phyloP scores from a whole-genome alignment of 805 yeast species.

The Candida caryicola region DNA sequence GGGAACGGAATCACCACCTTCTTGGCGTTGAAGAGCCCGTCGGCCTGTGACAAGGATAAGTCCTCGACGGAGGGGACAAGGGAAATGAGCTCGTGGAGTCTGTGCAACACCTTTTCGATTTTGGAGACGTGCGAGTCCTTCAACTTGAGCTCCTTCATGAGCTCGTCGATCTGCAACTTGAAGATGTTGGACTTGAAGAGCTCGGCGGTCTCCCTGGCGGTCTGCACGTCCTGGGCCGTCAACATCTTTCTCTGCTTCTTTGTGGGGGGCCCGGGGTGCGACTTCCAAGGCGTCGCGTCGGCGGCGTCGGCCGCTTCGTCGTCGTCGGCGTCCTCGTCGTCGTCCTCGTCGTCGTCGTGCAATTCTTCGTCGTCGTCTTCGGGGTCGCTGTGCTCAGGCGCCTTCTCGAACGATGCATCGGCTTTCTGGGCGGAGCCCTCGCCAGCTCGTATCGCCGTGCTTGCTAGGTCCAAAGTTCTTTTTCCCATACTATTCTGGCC shows the following conservation, averaged over 20 bases:
- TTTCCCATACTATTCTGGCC: constrained; percentile 8
- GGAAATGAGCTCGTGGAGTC: constrained; percentile 65
- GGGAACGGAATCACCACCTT: constrained; percentile 76
- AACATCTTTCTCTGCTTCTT: constrained; percentile 41
- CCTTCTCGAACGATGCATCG: not conserved
- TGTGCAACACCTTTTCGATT: constrained; percentile 74
- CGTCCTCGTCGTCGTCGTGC: constrained; percentile 18
- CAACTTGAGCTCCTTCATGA: constrained; percentile 73
- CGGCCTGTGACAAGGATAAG: constrained; percentile 58
- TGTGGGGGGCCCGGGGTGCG: constrained; percentile 19
- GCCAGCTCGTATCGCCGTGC: not conserved
- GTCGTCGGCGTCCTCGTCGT: constrained; percentile 11
- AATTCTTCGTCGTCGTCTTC: constrained; percentile 28
- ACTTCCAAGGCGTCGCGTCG: not conserved
- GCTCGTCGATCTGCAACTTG: constrained; percentile 91
- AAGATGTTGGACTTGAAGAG: constrained; percentile 92
- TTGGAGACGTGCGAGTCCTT: constrained; percentile 64
- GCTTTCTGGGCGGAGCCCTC: not conserved
- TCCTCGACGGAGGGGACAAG: constrained; percentile 56
- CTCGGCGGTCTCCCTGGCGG: constrained; percentile 92
- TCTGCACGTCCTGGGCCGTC: constrained; percentile 80
- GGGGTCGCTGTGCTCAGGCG: constrained; percentile 1
- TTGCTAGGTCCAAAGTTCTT: constrained; percentile 9
- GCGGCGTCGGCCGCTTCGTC: constrained; percentile 2
- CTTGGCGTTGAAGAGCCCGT: constrained; percentile 47